These are phyloP conservation scores for Penicillium brevicompactum DNA, from an alignment of 2,329 filamentous ascomycete genomes.

Conservation along the genomic window DNA sequence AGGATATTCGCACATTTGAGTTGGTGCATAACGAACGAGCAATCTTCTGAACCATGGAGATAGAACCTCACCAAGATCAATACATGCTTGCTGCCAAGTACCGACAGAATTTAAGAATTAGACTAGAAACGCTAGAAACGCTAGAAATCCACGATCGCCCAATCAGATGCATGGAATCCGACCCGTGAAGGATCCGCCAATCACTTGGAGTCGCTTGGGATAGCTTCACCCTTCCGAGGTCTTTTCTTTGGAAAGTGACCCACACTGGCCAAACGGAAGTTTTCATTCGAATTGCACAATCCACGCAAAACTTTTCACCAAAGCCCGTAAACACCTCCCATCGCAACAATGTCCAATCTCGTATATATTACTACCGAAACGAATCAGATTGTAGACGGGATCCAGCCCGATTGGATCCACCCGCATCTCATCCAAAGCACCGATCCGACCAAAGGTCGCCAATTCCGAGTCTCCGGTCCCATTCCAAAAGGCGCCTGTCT, in stretches of 20 bases:
- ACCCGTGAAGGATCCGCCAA: slow-evolving; percentile 3
- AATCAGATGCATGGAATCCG: not conserved
- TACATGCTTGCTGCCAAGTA: too few relatives aligned
- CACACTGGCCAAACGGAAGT: slow-evolving; percentile 4
- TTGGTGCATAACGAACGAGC: not conserved
- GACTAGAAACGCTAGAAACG: slow-evolving; percentile 1
- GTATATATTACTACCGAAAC: slow-evolving; percentile 21
- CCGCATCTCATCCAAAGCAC: slow-evolving; percentile 28
- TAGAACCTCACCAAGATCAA: too few relatives aligned
- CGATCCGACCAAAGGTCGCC: slow-evolving; percentile 35
- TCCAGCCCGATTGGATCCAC: slow-evolving; percentile 29
- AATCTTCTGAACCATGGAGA: not conserved
- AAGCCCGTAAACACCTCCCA: not conserved
- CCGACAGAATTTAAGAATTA: not conserved
- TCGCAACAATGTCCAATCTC: slow-evolving; percentile 21
- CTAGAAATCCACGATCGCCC: not conserved
- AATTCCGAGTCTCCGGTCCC: slow-evolving; percentile 27
- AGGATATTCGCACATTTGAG: slow-evolving; percentile 5
- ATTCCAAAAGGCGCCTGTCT: slow-evolving; percentile 30
- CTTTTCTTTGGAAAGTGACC: slow-evolving; percentile 1
- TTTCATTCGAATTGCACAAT: not conserved
- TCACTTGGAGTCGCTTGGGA: slow-evolving; percentile 9
- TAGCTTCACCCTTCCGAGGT: slow-evolving; percentile 1
- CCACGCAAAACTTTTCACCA: not conserved
- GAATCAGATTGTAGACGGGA: slow-evolving; percentile 13